phyloP scores from a whole-genome alignment of 2,329 filamentous ascomycete species.

The Venturia aucupariae region DNA sequence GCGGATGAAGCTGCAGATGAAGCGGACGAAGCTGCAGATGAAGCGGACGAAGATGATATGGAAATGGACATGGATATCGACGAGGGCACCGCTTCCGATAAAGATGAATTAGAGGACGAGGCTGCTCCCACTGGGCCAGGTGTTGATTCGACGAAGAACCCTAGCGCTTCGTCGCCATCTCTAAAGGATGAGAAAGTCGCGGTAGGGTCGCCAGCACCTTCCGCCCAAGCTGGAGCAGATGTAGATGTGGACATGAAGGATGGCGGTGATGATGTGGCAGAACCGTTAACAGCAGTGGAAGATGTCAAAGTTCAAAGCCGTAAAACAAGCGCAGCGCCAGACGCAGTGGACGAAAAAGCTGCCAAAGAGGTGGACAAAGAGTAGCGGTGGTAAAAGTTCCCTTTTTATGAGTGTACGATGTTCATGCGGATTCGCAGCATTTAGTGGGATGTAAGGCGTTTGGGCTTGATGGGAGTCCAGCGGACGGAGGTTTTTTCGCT shows the following conservation, averaged over 20 bases:
- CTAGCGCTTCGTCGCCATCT: not conserved
- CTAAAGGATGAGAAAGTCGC: not conserved
- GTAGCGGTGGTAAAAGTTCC: not conserved
- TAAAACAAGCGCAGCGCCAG: not conserved
- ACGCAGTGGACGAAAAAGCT: not conserved
- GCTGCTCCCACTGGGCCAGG: not conserved
- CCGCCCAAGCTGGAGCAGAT: not conserved
- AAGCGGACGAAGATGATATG: conserved; percentile 13
- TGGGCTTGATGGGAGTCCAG: not conserved
- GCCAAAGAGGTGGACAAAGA: not conserved
- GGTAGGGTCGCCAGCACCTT: conserved; percentile 1
- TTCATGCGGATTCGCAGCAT: conserved; percentile 1
- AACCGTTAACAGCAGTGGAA: not conserved
- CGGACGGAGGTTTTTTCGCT: not conserved
- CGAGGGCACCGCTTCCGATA: conserved; percentile 4
- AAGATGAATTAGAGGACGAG: conserved; percentile 6
- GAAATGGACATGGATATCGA: conserved; percentile 13
- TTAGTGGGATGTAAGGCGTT: not conserved
- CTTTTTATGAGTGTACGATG: not conserved
- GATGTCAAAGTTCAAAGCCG: not conserved
- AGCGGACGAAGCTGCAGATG: conserved; percentile 9
- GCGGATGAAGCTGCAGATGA: too few species aligned
- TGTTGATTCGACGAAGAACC: not conserved
- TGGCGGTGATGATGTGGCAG: not conserved
- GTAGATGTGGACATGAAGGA: conserved; percentile 14